phyloP scores from a whole-genome alignment of 768 basidiomycete genomes.

The Leccinum variicolor region DNA sequence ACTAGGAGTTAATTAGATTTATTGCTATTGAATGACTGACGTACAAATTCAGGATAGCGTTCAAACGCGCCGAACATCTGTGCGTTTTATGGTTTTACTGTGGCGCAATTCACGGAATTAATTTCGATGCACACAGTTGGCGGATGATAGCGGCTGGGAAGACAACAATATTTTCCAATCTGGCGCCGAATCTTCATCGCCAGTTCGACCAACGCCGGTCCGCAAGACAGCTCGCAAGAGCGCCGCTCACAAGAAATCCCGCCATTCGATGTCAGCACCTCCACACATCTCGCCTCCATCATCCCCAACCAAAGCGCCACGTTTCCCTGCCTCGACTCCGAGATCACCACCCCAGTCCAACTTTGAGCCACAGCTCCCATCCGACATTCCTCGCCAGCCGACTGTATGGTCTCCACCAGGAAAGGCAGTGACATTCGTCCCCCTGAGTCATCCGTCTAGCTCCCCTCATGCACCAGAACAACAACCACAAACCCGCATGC shows the following conservation, averaged over 20 bases:
- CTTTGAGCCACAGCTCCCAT: constrained; percentile 53
- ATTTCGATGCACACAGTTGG: constrained; percentile 22
- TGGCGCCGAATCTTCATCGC: constrained; percentile 85
- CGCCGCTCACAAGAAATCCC: constrained; percentile 44
- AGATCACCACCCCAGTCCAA: constrained; percentile 51
- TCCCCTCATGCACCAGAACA: constrained; percentile 11
- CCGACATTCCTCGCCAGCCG: constrained; percentile 32
- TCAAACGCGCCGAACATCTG: constrained; percentile 56
- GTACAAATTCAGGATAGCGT: constrained; percentile 43
- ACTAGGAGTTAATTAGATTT: constrained; percentile 9
- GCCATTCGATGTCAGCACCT: constrained; percentile 72
- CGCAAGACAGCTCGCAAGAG: constrained; percentile 43
- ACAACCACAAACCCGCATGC: constrained; percentile 1
- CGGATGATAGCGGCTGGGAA: constrained; percentile 83
- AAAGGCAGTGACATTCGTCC: constrained; percentile 11
- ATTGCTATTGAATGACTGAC: neutral
- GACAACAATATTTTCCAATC: constrained; percentile 90
- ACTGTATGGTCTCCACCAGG: constrained; percentile 12
- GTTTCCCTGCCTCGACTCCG: constrained; percentile 20
- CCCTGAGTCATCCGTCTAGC: constrained; percentile 19
- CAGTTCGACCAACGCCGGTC: constrained; percentile 58
- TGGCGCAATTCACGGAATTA: constrained; percentile 3
- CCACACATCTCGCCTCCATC: constrained; percentile 49
- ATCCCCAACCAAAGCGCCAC: constrained; percentile 34
- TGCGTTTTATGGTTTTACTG: constrained; percentile 30